Evolutionary conservation across 1,284 basidiomycete genomes (phyloP), one percentile per base, ranked within the genome.

Genomic region (Athelia sp.): DNA sequence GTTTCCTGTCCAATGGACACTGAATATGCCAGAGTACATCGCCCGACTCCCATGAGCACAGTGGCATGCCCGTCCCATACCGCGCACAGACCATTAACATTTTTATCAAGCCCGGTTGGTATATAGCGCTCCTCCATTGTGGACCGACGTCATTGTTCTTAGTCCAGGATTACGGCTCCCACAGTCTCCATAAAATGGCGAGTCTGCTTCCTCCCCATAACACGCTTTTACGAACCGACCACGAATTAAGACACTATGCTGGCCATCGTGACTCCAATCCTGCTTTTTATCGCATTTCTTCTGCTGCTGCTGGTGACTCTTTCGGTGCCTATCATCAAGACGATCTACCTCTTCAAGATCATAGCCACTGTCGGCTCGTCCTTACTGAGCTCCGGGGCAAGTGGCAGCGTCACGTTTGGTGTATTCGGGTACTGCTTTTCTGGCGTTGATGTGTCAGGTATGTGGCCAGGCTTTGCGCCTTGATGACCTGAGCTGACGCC

Each of bases 391-490:
- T 63, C 69, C 44, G 62, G 62, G 23, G 72, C 70, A 18, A 62
- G 53, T 19, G 74, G 63, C 15, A 62, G 59, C 42, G 73, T 72
- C 52, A 66, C 62, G 38, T 79, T 82, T 61, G 79, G 80, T 50
- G 71, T 81, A 48, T 84, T 75, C 74, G 81, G 82, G 31, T 84
- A 81, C 60, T 83, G 81, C 62, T 62, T 71, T 26, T 75, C 74
- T 34, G 65, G 66, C 15, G 58, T 77, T 49, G 63, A 74, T 21
- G 64, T 74, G 57, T 40, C 36, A 67, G 72, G 75, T 78, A 58
- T 64, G 74, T 29, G 4, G 26, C 21, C 40, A 44, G 17, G 13
- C 31, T 14, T 18, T 15, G n/a, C 36, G 19, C 24, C n/a, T 46
- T 31, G 32, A 18, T 31, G n/a, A n/a, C n/a, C 10, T 35, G 10